Conservation (phyloP, 257 asterid species). For the Solanum stenotomum region DNA sequence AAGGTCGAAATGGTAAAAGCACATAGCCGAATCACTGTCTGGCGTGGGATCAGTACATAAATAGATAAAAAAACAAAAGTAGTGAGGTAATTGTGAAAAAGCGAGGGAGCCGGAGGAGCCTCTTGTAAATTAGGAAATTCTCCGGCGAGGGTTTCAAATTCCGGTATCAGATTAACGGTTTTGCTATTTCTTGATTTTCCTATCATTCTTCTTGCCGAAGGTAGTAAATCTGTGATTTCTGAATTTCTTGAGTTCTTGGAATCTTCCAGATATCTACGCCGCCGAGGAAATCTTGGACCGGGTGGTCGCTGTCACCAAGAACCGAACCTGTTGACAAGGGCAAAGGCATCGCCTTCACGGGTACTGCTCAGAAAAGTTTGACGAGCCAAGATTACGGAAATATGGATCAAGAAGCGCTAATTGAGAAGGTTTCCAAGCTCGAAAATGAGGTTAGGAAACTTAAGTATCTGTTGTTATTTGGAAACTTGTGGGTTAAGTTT, state of each 20-base stretch:
- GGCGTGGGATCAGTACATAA: background rate
- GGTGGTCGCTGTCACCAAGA: constrained; percentile 54
- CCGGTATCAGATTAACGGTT: constrained; percentile 1
- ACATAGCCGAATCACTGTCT: constrained; percentile 9
- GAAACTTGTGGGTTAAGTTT: constrained; percentile 3
- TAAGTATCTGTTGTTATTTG: background rate
- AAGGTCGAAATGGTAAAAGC: background rate
- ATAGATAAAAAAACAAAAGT: background rate
- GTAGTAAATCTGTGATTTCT: constrained; percentile 34
- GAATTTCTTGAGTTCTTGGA: background rate
- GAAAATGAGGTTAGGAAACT: constrained; percentile 59
- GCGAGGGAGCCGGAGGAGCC: constrained; percentile 1
- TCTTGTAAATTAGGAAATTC: background rate
- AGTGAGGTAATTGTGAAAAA: background rate
- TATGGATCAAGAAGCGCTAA: constrained; percentile 46
- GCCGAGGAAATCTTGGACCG: constrained; percentile 46
- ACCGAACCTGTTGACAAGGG: constrained; percentile 48
- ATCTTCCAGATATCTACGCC: constrained; percentile 57
- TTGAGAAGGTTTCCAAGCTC: constrained; percentile 43
- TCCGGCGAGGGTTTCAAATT: background rate
- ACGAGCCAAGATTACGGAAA: constrained; percentile 22
- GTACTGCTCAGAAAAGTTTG: background rate
- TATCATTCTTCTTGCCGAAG: constrained; percentile 37
- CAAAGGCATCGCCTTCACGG: constrained; percentile 27
- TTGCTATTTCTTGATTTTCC: background rate